These are phyloP conservation scores for Papiliotrema nemorosa DNA, from an alignment of 1,284 basidiomycete species.

Conservation along the genomic window DNA sequence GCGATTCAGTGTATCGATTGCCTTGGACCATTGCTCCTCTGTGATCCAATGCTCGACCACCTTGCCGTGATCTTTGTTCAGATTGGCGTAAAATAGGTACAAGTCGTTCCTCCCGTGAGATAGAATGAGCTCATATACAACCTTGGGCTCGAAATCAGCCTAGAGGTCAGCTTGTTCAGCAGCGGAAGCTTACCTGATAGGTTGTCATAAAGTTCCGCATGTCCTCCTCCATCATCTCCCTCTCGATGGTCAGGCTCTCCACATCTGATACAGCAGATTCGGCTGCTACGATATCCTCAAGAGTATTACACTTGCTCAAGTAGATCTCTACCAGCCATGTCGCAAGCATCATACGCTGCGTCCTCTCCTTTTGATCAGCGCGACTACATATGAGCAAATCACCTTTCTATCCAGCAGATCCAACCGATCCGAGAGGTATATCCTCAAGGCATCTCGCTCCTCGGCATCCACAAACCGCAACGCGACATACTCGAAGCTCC, in stretches of 20 bases:
- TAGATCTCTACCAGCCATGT: constrained; percentile 99
- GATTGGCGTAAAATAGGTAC: constrained; percentile 82
- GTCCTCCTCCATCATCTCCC: constrained; percentile 84
- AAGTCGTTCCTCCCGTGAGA: constrained; percentile 90
- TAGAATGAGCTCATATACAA: constrained; percentile 87
- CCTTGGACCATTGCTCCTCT: constrained; percentile 87
- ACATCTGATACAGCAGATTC: constrained; percentile 80
- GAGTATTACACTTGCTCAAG: constrained; percentile 90
- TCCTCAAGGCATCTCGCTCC: constrained; percentile 87
- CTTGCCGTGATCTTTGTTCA: constrained; percentile 74
- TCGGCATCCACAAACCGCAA: constrained; percentile 84
- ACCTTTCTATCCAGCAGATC: constrained; percentile 78
- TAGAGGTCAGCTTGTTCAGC: constrained; percentile 37
- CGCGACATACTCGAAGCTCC: constrained; percentile 87
- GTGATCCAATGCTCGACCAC: constrained; percentile 91
- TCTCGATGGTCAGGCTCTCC: constrained; percentile 78
- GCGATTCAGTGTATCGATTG: constrained; percentile 78
- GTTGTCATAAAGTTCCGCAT: constrained; percentile 86
- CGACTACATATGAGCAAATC: constrained; percentile 26
- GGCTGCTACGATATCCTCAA: constrained; percentile 71
- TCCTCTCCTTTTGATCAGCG: constrained; percentile 63
- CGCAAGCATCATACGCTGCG: constrained; percentile 95
- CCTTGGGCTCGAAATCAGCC: constrained; percentile 76
- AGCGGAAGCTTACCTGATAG: constrained; percentile 63
- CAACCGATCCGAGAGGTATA: constrained; percentile 82